A percentile compares a stretch with the other conserved stretches of the same genome.
Evolutionary conservation across 805 yeast genomes (phyloP).

Genomic region (Tetrapisispora fleetii): DNA sequence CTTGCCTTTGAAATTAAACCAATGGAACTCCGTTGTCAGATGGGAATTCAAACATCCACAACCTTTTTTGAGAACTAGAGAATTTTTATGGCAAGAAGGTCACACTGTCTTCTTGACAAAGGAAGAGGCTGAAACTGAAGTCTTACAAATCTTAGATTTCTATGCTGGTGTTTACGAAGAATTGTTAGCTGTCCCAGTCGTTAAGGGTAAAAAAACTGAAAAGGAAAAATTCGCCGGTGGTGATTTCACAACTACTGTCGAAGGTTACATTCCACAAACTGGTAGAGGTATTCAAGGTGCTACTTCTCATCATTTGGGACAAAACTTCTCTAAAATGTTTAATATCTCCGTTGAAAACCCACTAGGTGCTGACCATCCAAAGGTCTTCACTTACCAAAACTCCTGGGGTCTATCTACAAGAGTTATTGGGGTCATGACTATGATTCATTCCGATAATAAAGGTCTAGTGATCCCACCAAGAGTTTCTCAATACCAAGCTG

Average conservation of each 20-base stretch:
- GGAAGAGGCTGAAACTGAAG: slow-evolving; percentile 77
- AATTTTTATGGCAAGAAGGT: slow-evolving; percentile 99
- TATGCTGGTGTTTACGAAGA: slow-evolving; percentile 82
- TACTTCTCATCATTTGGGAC: slow-evolving; percentile 95
- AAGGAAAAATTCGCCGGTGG: slow-evolving; percentile 99
- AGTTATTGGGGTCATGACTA: slow-evolving; percentile 97
- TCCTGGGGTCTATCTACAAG: slow-evolving; percentile 99
- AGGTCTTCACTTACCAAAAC: slow-evolving; percentile 86
- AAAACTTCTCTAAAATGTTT: slow-evolving; percentile 98
- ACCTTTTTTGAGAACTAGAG: slow-evolving; percentile 97
- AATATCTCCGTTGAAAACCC: slow-evolving; percentile 94
- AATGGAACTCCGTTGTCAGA: slow-evolving; percentile 99
- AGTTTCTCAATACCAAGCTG: slow-evolving; percentile 86
- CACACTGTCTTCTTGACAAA: slow-evolving; percentile 91
- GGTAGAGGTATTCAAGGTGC: slow-evolving; percentile 99
- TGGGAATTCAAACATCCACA: slow-evolving; percentile 99
- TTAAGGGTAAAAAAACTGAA: slow-evolving; percentile 91
- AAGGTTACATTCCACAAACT: slow-evolving; percentile 94
- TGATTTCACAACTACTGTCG: slow-evolving; percentile 87
- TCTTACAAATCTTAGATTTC: slow-evolving; percentile 71
- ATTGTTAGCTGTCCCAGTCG: slow-evolving; percentile 92
- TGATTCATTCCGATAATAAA: slow-evolving; percentile 97
- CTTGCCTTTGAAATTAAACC: slow-evolving; percentile 90
- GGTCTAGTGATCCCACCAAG: slow-evolving; percentile 97
- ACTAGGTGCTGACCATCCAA: slow-evolving; percentile 77